A percentile compares a stretch with the other conserved stretches of the same genome.
Conservation (phyloP, 2,329 filamentous ascomycete genomes). For the Claviceps digitariae region DNA sequence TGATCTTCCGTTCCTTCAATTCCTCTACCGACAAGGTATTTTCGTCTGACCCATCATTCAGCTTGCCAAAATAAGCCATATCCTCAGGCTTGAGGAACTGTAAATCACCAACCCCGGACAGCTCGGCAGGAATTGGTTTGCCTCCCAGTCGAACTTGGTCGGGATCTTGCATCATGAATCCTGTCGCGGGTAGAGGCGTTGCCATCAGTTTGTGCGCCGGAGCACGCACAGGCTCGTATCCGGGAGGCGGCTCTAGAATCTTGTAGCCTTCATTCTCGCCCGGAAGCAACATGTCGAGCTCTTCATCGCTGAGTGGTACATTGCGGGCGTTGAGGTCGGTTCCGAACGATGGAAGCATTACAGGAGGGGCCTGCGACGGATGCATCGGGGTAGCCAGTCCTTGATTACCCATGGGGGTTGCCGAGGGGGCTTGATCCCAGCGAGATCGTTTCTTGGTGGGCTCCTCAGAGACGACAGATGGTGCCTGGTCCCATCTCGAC, state of each 20-base stretch:
- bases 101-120: constrained; percentile 87
- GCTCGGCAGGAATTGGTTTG: constrained; percentile 87
- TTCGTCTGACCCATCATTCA: constrained; percentile 88
- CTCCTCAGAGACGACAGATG: constrained; percentile 43
- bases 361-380: constrained; percentile 43
- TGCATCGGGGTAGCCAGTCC: constrained; percentile 71
- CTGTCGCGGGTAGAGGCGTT: constrained; percentile 60
- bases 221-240: constrained; percentile 73
- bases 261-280: constrained; percentile 85
- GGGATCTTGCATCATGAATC: constrained; percentile 96
- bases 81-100: constrained; percentile 98
- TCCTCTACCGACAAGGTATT: constrained; percentile 87
- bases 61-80: constrained; percentile 96
- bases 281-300: constrained; percentile 82
- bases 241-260: constrained; percentile 76
- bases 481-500: constrained; percentile 80
- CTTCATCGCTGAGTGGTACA: constrained; percentile 77
- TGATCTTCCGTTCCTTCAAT: constrained; percentile 95
- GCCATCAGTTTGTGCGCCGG: constrained; percentile 62
- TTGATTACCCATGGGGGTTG: constrained; percentile 59
- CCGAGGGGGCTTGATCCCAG: constrained; percentile 82
- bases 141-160: constrained; percentile 71
- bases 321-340: constrained; percentile 64
- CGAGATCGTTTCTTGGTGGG: constrained; percentile 63
- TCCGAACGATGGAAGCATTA: constrained; percentile 52